Conservation (phyloP, 1,139 yeast genomes). For the Zygosaccharomyces sapae region DNA sequence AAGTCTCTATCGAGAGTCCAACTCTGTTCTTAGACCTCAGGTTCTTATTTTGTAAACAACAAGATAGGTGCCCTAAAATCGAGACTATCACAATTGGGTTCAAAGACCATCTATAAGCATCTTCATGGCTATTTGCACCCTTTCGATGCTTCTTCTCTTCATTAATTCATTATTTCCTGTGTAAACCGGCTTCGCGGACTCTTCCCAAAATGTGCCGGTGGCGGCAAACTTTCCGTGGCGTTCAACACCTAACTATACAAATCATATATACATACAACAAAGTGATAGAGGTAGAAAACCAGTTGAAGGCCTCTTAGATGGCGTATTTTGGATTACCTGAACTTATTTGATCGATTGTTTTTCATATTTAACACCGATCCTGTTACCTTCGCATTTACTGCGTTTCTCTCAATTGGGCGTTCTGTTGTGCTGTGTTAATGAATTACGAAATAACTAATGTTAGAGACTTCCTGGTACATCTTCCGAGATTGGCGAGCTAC, state of each 20-base stretch:
- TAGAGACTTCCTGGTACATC: constrained; percentile 24
- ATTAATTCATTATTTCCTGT: too few relatives aligned
- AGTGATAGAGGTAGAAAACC: background rate
- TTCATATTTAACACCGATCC: background rate
- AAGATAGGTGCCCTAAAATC: too few relatives aligned
- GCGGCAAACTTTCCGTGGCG: constrained; percentile 8
- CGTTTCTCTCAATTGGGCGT: background rate
- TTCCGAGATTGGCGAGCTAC: constrained; percentile 26
- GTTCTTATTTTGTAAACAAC: too few relatives aligned
- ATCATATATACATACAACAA: background rate
- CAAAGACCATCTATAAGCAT: too few relatives aligned
- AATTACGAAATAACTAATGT: constrained; percentile 16
- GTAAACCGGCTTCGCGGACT: background rate
- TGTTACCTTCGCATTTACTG: background rate
- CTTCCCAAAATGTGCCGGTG: constrained; percentile 1
- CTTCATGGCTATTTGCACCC: too few relatives aligned
- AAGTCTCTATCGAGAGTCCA: too few relatives aligned
- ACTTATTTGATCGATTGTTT: background rate
- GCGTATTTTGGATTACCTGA: background rate
- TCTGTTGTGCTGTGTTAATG: background rate
- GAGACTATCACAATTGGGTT: too few relatives aligned
- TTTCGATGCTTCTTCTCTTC: too few relatives aligned
- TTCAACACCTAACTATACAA: background rate
- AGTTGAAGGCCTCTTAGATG: background rate
- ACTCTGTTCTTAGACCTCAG: too few relatives aligned